phyloP scores from a whole-genome alignment of 768 basidiomycete genomes.

The Melanogaster broomeanus region DNA sequence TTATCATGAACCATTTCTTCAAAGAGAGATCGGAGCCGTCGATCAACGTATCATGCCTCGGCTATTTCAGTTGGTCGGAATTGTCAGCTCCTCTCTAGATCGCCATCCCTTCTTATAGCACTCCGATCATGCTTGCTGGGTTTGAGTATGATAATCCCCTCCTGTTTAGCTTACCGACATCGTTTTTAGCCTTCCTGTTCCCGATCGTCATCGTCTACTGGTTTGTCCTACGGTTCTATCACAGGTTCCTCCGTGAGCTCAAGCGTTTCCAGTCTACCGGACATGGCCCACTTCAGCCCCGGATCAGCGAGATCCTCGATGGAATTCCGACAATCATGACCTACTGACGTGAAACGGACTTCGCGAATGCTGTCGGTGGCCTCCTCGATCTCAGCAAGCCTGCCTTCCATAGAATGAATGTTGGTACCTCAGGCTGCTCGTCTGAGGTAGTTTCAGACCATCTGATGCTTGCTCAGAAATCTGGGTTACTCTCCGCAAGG shows the following conservation, averaged over 20 bases:
- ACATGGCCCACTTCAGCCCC: conserved; percentile 49
- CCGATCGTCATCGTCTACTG: conserved; percentile 38
- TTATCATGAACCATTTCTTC: conserved; percentile 49
- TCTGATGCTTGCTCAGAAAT: too few relatives aligned
- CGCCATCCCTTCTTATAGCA: conserved; percentile 22
- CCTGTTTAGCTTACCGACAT: conserved; percentile 17
- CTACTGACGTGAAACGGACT: too few relatives aligned
- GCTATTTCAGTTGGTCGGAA: conserved; percentile 26
- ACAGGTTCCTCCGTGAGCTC: conserved; percentile 46
- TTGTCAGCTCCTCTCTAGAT: conserved; percentile 23
- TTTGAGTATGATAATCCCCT: conserved; percentile 21
- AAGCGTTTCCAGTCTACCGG: conserved; percentile 46
- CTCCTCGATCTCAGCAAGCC: conserved; percentile 30
- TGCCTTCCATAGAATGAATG: conserved; percentile 24
- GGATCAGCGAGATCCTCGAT: conserved; percentile 51
- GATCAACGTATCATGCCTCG: conserved; percentile 38
- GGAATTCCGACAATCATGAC: too few relatives aligned
- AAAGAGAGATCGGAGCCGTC: conserved; percentile 41
- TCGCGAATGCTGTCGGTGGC: too few relatives aligned
- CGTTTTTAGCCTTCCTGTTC: conserved; percentile 17
- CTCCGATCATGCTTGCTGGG: conserved; percentile 37
- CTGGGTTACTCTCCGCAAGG: too few relatives aligned
- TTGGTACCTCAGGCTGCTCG: conserved; percentile 15
- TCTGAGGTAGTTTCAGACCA: too few relatives aligned
- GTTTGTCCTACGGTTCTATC: conserved; percentile 48